These are phyloP conservation scores for Hylodesmum podocarpum DNA, from an alignment of 306 rosid species.

Conservation along the genomic window DNA sequence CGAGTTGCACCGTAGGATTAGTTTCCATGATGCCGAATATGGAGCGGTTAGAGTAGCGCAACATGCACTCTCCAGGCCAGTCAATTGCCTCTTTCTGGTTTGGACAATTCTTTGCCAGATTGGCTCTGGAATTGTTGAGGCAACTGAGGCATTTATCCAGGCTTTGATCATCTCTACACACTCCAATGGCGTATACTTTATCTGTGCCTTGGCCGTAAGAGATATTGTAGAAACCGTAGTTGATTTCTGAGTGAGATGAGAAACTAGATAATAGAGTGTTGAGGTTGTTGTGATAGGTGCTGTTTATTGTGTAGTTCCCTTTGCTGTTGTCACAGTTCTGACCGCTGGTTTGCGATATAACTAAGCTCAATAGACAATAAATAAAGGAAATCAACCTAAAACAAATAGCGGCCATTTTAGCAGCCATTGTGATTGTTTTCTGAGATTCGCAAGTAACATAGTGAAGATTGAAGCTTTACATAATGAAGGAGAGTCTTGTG, in stretches of 20 bases:
- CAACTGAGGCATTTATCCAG: constrained; percentile 33
- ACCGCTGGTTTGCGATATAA: not conserved
- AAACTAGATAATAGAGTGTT: constrained; percentile 38
- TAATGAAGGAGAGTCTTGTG: not conserved
- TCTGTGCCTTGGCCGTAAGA: constrained; percentile 31
- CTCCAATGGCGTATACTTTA: not conserved
- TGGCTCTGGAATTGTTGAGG: constrained; percentile 17
- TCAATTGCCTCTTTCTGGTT: constrained; percentile 42
- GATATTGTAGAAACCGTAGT: constrained; percentile 35
- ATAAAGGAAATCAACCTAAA: not conserved
- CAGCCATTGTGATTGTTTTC: not conserved
- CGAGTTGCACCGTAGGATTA: not conserved
- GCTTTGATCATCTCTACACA: constrained; percentile 47
- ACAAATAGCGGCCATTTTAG: not conserved
- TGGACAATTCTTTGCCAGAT: constrained; percentile 34
- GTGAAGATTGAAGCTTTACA: not conserved
- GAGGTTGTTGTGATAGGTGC: constrained; percentile 43
- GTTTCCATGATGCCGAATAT: constrained; percentile 16
- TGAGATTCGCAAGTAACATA: not conserved
- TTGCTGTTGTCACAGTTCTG: not conserved
- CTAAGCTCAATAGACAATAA: not conserved
- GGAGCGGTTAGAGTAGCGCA: constrained; percentile 37
- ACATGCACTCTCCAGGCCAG: constrained; percentile 32
- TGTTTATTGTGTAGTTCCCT: not conserved
- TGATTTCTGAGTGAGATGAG: not conserved